Percentiles rank a stretch among this genome's conserved stretches.
Conservation (phyloP, 331 rosid species). For the Stylosanthes scabra region DNA sequence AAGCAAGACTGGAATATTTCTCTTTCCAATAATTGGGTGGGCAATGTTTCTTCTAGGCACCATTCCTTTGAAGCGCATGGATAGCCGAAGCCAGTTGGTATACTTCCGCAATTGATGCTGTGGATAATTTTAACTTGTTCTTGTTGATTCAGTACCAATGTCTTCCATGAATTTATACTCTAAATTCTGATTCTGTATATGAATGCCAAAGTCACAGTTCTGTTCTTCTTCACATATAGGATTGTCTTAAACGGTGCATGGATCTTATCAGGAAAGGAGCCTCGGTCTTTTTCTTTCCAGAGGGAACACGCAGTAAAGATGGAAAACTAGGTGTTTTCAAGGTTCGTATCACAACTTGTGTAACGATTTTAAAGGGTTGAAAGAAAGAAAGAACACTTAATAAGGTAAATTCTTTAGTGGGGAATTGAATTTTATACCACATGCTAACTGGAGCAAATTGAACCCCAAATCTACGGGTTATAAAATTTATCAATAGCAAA, state of each 20-base stretch:
- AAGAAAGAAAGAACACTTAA: too few species aligned
- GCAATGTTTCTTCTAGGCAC: constrained; percentile 90
- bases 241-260: constrained; percentile 83
- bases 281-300: constrained; percentile 94
- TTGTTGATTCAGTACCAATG: constrained; percentile 31
- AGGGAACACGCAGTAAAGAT: constrained; percentile 94
- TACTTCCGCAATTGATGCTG: constrained; percentile 28
- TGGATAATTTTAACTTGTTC: constrained; percentile 27
- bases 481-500: too few species aligned
- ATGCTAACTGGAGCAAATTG: too few species aligned
- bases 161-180: constrained; percentile 11
- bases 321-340: constrained; percentile 84
- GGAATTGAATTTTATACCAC: too few species aligned
- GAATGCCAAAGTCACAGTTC: constrained; percentile 13
- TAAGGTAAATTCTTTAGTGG: too few species aligned
- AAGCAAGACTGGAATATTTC: constrained; percentile 96
- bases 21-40: constrained; percentile 93
- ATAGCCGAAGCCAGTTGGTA: constrained; percentile 96
- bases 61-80: constrained; percentile 93
- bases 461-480: too few species aligned
- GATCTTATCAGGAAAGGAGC: constrained; percentile 82
- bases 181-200: background rate
- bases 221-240: constrained; percentile 55
- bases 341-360: constrained; percentile 45
- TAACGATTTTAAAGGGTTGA: background rate